A percentile compares a stretch with the other conserved stretches of the same genome.
Conservation (phyloP, 768 basidiomycete species). For the Pisolithus tinctorius region DNA sequence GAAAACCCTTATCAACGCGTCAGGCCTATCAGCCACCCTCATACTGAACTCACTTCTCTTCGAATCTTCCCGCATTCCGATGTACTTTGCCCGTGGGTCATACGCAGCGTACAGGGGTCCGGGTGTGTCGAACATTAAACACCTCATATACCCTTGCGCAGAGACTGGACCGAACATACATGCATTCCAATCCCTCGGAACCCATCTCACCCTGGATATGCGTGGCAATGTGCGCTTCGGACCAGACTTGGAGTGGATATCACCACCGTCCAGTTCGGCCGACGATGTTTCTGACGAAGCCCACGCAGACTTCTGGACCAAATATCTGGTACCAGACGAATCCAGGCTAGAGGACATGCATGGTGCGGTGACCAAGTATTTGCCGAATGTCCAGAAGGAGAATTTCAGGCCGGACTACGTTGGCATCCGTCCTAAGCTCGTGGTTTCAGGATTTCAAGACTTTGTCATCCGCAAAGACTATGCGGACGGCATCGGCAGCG, state of each 20-base stretch:
- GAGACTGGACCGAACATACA: constrained; percentile 49
- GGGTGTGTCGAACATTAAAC: constrained; percentile 57
- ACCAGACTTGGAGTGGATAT: constrained; percentile 87
- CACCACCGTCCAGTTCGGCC: constrained; percentile 34
- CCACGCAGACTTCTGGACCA: constrained; percentile 71
- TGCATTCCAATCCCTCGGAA: constrained; percentile 81
- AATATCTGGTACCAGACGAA: constrained; percentile 57
- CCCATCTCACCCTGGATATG: constrained; percentile 85
- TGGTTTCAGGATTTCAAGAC: constrained; percentile 78
- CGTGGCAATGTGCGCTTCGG: constrained; percentile 85
- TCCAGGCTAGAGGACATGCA: constrained; percentile 60
- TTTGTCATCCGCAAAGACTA: constrained; percentile 69
- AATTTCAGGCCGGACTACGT: constrained; percentile 77
- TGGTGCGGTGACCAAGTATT: constrained; percentile 62
- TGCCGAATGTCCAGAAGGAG: constrained; percentile 54
- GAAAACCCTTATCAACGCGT: constrained; percentile 73
- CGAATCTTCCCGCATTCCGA: constrained; percentile 49
- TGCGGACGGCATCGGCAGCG: constrained; percentile 30
- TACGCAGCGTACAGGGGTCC: constrained; percentile 86
- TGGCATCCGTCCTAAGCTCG: constrained; percentile 85
- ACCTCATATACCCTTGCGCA: constrained; percentile 91
- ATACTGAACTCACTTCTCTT: constrained; percentile 67
- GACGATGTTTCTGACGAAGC: constrained; percentile 31
- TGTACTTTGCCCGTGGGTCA: constrained; percentile 79
- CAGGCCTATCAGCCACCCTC: constrained; percentile 67